phyloP scores from a whole-genome alignment of 2,329 filamentous ascomycete species.

The Penicillium sp. region DNA sequence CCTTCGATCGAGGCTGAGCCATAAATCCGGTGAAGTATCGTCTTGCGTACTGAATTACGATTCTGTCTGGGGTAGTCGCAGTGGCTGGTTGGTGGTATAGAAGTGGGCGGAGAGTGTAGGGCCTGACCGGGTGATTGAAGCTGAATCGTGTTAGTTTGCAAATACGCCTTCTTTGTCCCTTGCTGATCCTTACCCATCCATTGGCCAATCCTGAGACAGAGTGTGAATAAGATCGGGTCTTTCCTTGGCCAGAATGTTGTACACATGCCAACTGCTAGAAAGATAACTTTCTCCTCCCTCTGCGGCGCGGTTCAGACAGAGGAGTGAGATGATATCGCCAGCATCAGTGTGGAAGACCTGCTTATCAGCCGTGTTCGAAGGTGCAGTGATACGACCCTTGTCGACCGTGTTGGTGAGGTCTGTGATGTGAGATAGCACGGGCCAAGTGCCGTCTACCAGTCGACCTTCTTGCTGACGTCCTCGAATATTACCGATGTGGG shows the following conservation, averaged over 20 bases:
- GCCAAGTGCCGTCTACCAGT: slow-evolving; percentile 26
- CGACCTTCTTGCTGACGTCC: slow-evolving; percentile 43
- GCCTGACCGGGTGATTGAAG: slow-evolving; percentile 50
- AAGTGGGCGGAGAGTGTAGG: slow-evolving; percentile 46
- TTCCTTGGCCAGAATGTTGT: slow-evolving; percentile 54
- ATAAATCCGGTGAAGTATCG: slow-evolving; percentile 55
- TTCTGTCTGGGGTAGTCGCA: slow-evolving; percentile 48
- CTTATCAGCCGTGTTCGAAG: slow-evolving; percentile 29
- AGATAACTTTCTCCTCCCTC: slow-evolving; percentile 54
- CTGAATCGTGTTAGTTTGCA: slow-evolving; percentile 32
- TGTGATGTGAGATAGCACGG: slow-evolving; percentile 61
- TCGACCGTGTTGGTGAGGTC: slow-evolving; percentile 47
- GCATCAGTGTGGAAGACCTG: slow-evolving; percentile 57
- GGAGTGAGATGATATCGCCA: slow-evolving; percentile 54
- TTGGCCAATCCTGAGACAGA: slow-evolving; percentile 49
- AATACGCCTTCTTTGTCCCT: not conserved
- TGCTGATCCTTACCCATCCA: slow-evolving; percentile 43
- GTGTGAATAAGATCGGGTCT: slow-evolving; percentile 55
- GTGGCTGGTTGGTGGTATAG: slow-evolving; percentile 54
- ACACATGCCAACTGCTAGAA: slow-evolving; percentile 54
- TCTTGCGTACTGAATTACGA: slow-evolving; percentile 61
- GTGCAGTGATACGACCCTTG: slow-evolving; percentile 14
- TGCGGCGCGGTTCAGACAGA: slow-evolving; percentile 47
- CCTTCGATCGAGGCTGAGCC: slow-evolving; percentile 41
- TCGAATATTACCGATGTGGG: slow-evolving; percentile 40